phyloP scores from a whole-genome alignment of 1,284 basidiomycete species.

The Heterobasidion annosum region DNA sequence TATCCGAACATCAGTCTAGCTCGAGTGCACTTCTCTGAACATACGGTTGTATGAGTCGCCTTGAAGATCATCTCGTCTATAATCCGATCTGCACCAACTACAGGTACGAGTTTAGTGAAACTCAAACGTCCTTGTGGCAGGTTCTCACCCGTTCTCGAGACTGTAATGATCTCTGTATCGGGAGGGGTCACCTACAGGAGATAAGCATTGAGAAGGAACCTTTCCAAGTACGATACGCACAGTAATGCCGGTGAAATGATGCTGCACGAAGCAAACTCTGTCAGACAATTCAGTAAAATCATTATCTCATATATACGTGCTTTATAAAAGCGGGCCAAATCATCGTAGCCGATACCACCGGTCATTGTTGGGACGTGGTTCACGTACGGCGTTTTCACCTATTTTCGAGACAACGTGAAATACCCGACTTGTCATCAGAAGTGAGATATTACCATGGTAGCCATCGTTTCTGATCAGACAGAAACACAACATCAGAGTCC shows the following conservation, averaged over 20 bases:
- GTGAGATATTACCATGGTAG: conserved; percentile 26
- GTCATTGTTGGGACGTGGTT: conserved; percentile 40
- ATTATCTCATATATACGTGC: conserved; percentile 9
- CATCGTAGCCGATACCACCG: conserved; percentile 30
- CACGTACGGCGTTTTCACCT: conserved; percentile 39
- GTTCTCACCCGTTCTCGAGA: conserved; percentile 31
- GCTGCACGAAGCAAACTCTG: conserved; percentile 14
- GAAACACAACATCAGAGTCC: too few species aligned
- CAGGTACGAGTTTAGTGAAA: background rate
- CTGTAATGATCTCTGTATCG: conserved; percentile 30
- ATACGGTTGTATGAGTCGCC: conserved; percentile 32
- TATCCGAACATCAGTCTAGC: conserved; percentile 7
- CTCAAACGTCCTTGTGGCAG: background rate
- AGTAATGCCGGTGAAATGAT: conserved; percentile 31
- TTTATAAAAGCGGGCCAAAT: conserved; percentile 36
- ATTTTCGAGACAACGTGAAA: background rate
- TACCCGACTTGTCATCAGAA: background rate
- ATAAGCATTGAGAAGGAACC: background rate
- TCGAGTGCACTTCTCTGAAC: conserved; percentile 6
- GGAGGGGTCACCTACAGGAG: conserved; percentile 27
- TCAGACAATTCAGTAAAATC: background rate
- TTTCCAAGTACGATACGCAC: conserved; percentile 7
- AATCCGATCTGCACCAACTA: conserved; percentile 36
- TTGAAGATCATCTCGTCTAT: conserved; percentile 41
- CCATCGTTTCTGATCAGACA: conserved; percentile 29